Evolutionary conservation across 345 rosid genomes (phyloP).

Genomic region (Crucihimalaya himalaica): DNA sequence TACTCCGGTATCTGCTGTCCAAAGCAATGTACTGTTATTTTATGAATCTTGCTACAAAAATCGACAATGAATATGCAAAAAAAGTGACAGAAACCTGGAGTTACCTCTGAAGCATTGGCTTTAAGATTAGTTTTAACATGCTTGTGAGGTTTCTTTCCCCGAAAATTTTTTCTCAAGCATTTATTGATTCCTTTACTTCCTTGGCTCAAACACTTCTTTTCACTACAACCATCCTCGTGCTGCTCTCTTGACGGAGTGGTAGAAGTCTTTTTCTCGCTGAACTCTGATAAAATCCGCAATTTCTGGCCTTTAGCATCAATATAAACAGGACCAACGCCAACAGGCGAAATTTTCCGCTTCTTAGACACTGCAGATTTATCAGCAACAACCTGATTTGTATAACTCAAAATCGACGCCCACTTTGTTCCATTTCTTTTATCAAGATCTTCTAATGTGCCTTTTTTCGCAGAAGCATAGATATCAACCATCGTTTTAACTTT

Average conservation of each 20-base stretch:
- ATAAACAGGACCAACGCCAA: conserved; percentile 76
- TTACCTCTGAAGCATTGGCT: conserved; percentile 59
- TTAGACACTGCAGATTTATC: conserved; percentile 45
- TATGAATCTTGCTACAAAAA: conserved; percentile 37
- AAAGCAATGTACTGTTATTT: conserved; percentile 37
- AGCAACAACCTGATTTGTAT: conserved; percentile 44
- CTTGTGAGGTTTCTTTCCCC: conserved; percentile 55
- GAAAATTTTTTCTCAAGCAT: conserved; percentile 50
- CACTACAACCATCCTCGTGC: not conserved
- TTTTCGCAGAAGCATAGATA: conserved; percentile 64
- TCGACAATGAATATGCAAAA: not conserved
- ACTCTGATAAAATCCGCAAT: conserved; percentile 75
- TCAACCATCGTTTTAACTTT: conserved; percentile 82
- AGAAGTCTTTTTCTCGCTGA: conserved; percentile 35
- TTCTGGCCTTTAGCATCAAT: conserved; percentile 88
- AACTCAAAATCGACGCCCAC: conserved; percentile 41
- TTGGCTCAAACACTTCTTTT: conserved; percentile 44
- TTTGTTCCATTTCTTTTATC: conserved; percentile 78
- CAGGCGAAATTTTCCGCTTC: conserved; percentile 52
- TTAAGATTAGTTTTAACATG: conserved; percentile 56
- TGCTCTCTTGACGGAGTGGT: conserved; percentile 17
- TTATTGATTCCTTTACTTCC: conserved; percentile 44
- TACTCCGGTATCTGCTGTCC: conserved; percentile 44
- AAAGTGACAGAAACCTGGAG: not conserved
- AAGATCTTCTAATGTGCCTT: conserved; percentile 86